A percentile compares a stretch with the other conserved stretches of the same genome.
Conservation (phyloP, 495 filamentous ascomycete genomes). For the Staphylotrichum longicolle region DNA sequence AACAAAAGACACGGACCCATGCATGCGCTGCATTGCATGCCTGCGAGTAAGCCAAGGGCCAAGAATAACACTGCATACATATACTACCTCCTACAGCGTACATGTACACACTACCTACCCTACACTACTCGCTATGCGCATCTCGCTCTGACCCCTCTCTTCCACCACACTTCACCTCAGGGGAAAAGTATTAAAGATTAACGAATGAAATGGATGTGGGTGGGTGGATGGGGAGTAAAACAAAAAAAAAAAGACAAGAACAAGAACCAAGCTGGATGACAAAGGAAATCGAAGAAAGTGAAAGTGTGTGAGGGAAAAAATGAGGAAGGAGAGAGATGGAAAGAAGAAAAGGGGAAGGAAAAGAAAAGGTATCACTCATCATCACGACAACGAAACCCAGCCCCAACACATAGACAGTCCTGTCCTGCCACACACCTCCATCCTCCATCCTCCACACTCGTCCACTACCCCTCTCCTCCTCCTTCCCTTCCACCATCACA, state of each 20-base stretch:
- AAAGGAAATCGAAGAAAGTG: background rate
- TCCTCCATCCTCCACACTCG: background rate
- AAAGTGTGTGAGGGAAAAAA: background rate
- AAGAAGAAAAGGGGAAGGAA: conserved; percentile 5
- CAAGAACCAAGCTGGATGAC: background rate
- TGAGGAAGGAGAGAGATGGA: background rate
- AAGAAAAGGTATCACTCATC: conserved; percentile 26
- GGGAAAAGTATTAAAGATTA: conserved; percentile 20
- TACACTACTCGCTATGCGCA: conserved; percentile 6
- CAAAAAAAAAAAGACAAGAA: background rate
- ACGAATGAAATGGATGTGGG: conserved; percentile 4
- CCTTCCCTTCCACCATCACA: background rate
- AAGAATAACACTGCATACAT: background rate
- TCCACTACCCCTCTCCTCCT: background rate
- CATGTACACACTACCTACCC: conserved; percentile 2
- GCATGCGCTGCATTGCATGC: too few species aligned
- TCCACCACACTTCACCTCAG: background rate
- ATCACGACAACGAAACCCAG: background rate
- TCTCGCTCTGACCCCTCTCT: background rate
- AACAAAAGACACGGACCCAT: background rate
- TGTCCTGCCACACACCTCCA: background rate
- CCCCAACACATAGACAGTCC: background rate
- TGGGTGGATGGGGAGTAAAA: background rate
- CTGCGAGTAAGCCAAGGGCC: too few species aligned
- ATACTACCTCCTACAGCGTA: conserved; percentile 8